Conservation (phyloP, 1,284 basidiomycete species). For the Leccinum solheimii region DNA sequence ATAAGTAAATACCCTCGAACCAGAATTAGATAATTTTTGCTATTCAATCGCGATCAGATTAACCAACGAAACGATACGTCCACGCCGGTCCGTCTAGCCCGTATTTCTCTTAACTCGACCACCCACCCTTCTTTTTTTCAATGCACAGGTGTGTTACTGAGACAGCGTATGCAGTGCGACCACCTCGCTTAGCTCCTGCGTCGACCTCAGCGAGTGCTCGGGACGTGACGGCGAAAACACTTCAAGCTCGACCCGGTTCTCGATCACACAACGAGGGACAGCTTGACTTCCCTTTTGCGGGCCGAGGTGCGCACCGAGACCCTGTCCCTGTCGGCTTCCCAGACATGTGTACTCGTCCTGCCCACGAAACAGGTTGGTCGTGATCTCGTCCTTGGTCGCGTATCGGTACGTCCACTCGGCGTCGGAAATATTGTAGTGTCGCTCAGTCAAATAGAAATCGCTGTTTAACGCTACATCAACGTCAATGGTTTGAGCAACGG, state of each 20-base stretch:
- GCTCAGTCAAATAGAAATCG: constrained; percentile 22
- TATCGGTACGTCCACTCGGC: constrained; percentile 34
- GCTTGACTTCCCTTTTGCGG: constrained; percentile 5
- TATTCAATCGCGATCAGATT: constrained; percentile 18
- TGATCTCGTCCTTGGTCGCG: constrained; percentile 32
- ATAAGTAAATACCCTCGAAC: constrained; percentile 1
- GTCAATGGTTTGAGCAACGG: neutral
- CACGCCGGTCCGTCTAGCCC: constrained; percentile 12
- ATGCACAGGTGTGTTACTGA: neutral
- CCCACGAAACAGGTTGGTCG: constrained; percentile 27
- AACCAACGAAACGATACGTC: constrained; percentile 4
- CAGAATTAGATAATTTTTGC: constrained; percentile 31
- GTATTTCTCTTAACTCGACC: neutral
- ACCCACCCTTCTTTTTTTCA: neutral
- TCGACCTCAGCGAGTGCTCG: constrained; percentile 1
- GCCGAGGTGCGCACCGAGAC: neutral
- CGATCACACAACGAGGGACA: constrained; percentile 9
- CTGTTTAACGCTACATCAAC: constrained; percentile 23
- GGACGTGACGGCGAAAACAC: constrained; percentile 4
- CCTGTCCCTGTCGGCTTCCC: neutral
- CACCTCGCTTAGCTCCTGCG: constrained; percentile 6
- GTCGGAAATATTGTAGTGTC: neutral
- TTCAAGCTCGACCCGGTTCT: constrained; percentile 3
- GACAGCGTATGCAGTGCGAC: neutral
- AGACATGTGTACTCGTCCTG: constrained; percentile 16